Evolutionary conservation across 2,329 filamentous ascomycete genomes (phyloP), one percentile per base, ranked within the genome.

Genomic region (Cryphonectria naterciae): DNA sequence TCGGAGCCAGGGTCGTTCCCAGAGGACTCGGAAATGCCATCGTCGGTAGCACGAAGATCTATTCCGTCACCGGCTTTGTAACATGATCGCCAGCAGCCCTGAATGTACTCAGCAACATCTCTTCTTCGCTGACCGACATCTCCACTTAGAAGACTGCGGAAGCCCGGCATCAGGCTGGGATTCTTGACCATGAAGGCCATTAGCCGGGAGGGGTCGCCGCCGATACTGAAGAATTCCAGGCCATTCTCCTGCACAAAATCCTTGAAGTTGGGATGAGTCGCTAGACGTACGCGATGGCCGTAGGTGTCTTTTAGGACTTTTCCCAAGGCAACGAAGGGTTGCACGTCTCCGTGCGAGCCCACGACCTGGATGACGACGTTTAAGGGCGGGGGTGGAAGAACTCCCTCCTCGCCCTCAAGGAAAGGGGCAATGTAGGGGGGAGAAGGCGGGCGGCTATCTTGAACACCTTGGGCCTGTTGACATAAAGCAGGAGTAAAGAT

Each of bases 171-270:
- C 46, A 97, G 83, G 0, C 93, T 93, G 0, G 94, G 93, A 75
- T 96, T 92, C 80, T 95, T 95, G 62, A 96, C 93, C 93, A 97
- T 97, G 76, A 95, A 96, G 2, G 93, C 93, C 92, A 94, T 94
- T 58, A 94, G 83, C 75, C 92, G 88, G 1, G 89, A 86, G 1
- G 92, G 92, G 77, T 94, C 91, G 4, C 92, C 92, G n/a, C 92
- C 91, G 67, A 94, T 92, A 72, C 82, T 87, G 79, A 92, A 94
- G 79, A 94, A 95, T 76, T 94, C 92, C 15, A 95, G 84, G 0
- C 86, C 91, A 77, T 90, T 89, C 67, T 92, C 88, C 72, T 89
- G 86, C 3, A 94, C 89, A 74, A 94, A 93, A 0, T 83, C 79
- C 74, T 88, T 84, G 75, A 95, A 95, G 1, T 85, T 88, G 4